These are phyloP conservation scores for Aureobasidium mangrovei DNA, from an alignment of 2,329 filamentous ascomycete genomes.

Conservation along the genomic window DNA sequence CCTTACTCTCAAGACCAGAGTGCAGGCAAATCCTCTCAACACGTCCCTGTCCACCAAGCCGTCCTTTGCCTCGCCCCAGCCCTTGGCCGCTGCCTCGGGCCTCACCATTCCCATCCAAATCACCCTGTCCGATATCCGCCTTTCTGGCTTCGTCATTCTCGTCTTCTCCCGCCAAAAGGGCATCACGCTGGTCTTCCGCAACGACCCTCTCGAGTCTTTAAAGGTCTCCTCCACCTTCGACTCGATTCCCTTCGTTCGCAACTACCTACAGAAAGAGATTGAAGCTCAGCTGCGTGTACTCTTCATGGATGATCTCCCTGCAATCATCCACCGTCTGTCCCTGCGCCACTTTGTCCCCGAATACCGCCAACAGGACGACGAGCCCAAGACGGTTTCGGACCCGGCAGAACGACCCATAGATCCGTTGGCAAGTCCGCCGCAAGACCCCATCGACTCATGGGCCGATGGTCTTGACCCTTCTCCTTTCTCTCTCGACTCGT, in stretches of 20 bases:
- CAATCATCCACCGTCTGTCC: conserved; percentile 89
- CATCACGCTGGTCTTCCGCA: conserved; percentile 90
- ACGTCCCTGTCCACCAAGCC: conserved; percentile 91
- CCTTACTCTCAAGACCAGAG: conserved; percentile 86
- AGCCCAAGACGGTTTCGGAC: conserved; percentile 39
- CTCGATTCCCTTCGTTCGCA: conserved; percentile 94
- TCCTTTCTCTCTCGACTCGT: conserved; percentile 67
- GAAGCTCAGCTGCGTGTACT: conserved; percentile 84
- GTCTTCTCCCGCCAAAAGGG: conserved; percentile 98
- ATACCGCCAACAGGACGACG: conserved; percentile 52
- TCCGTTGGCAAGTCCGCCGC: conserved; percentile 41
- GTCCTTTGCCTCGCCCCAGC: conserved; percentile 81
- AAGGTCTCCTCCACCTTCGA: conserved; percentile 99
- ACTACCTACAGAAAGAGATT: conserved; percentile 93
- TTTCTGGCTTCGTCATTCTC: conserved; percentile 93
- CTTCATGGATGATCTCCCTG: conserved; percentile 96
- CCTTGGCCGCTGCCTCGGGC: conserved; percentile 80
- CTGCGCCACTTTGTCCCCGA: conserved; percentile 85
- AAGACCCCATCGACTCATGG: conserved; percentile 61
- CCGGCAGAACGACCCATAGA: conserved; percentile 20
- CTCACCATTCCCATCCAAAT: conserved; percentile 97
- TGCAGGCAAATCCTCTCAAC: conserved; percentile 95
- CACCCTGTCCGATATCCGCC: conserved; percentile 86
- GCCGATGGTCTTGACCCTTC: conserved; percentile 64
- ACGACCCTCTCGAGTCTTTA: conserved; percentile 93